A percentile compares a stretch with the other conserved stretches of the same genome.
These are phyloP conservation scores for Dendrobium catenatum DNA, from an alignment of 106 monocot genomes.

Conservation along the genomic window DNA sequence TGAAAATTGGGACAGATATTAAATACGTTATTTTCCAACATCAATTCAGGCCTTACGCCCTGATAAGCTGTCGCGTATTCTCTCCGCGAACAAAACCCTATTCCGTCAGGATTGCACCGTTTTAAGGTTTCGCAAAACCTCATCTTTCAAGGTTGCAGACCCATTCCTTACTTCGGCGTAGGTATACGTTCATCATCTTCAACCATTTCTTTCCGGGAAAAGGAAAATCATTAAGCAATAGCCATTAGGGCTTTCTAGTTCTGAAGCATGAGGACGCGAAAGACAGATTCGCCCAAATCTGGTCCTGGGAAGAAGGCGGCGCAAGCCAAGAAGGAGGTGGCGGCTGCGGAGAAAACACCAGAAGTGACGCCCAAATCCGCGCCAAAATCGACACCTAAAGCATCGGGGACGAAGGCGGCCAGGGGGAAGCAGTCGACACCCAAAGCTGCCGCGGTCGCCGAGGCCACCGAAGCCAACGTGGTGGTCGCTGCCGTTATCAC, in stretches of 20 bases:
- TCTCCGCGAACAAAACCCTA: neutral
- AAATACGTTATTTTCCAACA: no score
- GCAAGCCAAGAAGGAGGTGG: conserved; percentile 7
- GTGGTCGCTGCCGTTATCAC: neutral
- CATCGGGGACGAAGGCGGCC: conserved; percentile 7
- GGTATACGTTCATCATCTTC: neutral
- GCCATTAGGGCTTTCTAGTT: neutral
- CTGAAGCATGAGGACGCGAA: conserved; percentile 30
- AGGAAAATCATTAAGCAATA: neutral
- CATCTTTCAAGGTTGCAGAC: neutral
- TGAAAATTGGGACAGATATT: no score
- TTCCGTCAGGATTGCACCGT: neutral
- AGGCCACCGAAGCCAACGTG: neutral
- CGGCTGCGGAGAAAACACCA: conserved; percentile 7
- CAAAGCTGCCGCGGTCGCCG: neutral
- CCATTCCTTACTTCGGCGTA: neutral
- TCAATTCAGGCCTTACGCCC: neutral
- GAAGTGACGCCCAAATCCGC: conserved; percentile 10
- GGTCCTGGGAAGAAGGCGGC: conserved; percentile 20
- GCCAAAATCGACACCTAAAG: conserved; percentile 14
- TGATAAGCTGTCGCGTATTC: neutral
- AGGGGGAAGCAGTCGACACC: conserved; percentile 8
- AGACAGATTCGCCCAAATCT: conserved; percentile 22
- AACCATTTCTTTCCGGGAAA: neutral
- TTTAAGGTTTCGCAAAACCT: neutral